These are phyloP conservation scores for Rhodotorula sp. DNA, from an alignment of 1,284 basidiomycete genomes.

Conservation along the genomic window DNA sequence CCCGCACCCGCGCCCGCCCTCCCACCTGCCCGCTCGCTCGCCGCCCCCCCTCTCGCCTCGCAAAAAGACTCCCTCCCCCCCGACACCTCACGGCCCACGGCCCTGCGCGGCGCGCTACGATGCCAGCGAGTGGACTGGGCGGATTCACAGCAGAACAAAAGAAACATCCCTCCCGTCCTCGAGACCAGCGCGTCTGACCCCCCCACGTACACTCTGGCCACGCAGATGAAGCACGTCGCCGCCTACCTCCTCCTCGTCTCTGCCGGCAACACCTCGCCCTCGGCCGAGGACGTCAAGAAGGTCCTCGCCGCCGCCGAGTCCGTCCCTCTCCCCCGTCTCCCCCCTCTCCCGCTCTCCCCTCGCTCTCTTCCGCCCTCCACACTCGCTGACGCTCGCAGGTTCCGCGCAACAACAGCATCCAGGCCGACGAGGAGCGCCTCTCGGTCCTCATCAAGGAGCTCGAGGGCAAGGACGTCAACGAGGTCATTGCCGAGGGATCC, in stretches of 20 bases:
- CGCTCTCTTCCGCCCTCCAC: neutral
- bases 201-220: neutral
- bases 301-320: slow-evolving; percentile 75
- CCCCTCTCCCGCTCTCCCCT: neutral
- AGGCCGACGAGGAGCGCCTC: slow-evolving; percentile 80
- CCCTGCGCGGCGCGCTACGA: too few species aligned
- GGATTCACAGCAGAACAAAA: too few species aligned
- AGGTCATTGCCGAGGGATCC: slow-evolving; percentile 89
- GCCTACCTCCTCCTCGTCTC: slow-evolving; percentile 96
- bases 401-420: too few species aligned
- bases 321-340: slow-evolving; percentile 10
- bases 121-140: too few species aligned
- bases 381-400: neutral
- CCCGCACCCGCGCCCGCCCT: neutral
- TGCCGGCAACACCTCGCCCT: slow-evolving; percentile 85
- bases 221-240: slow-evolving; percentile 73
- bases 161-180: neutral
- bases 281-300: slow-evolving; percentile 83
- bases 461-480: slow-evolving; percentile 82
- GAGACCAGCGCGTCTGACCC: neutral
- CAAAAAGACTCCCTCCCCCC: too few species aligned
- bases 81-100: too few species aligned
- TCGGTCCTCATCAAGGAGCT: slow-evolving; percentile 87
- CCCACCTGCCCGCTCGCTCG: neutral
- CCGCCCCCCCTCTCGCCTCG: too few species aligned